phyloP scores from a whole-genome alignment of 129 eudicot genomes.

The Smallanthus sonchifolius region DNA sequence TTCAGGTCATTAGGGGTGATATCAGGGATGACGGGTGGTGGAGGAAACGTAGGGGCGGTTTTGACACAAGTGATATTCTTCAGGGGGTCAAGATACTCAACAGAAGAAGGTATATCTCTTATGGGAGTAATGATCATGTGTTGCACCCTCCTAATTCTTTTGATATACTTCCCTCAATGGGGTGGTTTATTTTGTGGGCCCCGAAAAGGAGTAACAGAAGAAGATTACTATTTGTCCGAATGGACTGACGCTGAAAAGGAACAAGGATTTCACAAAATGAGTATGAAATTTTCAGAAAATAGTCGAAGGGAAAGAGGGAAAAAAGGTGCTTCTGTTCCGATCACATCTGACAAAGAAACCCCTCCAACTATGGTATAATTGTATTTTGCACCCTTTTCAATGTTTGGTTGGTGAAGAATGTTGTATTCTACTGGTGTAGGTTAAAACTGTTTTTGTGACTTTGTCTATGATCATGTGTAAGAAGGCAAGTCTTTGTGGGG shows the following conservation, averaged over 20 bases:
- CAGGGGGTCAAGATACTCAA: conserved; percentile 70
- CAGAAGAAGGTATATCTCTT: conserved; percentile 60
- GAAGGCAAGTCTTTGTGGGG: neutral
- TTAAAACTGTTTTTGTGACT: neutral
- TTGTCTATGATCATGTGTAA: neutral
- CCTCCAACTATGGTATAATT: conserved; percentile 29
- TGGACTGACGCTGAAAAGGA: conserved; percentile 61
- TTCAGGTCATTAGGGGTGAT: conserved; percentile 71
- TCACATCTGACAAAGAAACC: conserved; percentile 18
- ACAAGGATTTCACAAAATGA: conserved; percentile 51
- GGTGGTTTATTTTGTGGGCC: conserved; percentile 84
- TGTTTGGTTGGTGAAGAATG: neutral
- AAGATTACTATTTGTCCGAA: conserved; percentile 72
- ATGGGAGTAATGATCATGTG: conserved; percentile 91
- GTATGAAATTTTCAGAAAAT: conserved; percentile 67
- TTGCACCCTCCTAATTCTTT: conserved; percentile 52
- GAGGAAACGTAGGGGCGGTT: conserved; percentile 92
- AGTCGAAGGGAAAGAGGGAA: conserved; percentile 63
- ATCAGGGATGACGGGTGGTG: conserved; percentile 91
- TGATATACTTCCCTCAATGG: conserved; percentile 92
- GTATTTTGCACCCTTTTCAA: neutral
- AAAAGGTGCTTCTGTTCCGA: conserved; percentile 35
- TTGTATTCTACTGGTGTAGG: conserved; percentile 11
- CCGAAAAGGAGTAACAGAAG: conserved; percentile 58
- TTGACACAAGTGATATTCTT: conserved; percentile 82